A percentile compares a stretch with the other conserved stretches of the same genome.
These are phyloP conservation scores for Starmerella cellae DNA, from an alignment of 805 yeast species.

Conservation along the genomic window DNA sequence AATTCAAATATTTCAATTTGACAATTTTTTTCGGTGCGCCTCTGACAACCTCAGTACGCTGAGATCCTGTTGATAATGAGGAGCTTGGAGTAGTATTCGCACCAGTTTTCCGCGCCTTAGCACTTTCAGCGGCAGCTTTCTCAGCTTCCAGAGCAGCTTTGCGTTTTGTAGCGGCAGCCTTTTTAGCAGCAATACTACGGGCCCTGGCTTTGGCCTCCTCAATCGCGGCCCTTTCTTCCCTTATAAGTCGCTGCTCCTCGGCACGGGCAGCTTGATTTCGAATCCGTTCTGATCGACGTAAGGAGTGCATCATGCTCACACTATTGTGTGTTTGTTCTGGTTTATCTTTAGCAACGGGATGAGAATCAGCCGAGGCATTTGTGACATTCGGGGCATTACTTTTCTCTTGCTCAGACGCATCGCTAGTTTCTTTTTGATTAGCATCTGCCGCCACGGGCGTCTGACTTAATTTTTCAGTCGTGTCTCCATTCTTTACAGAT, in stretches of 20 bases:
- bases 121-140: not conserved
- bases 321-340: no score
- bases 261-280: conserved; percentile 13
- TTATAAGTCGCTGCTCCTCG: conserved; percentile 12
- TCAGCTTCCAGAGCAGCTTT: conserved; percentile 4
- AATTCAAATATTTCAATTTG: conserved; percentile 13
- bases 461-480: no score
- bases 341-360: no score
- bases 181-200: conserved; percentile 12
- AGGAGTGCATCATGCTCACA: conserved; percentile 1
- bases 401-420: no score
- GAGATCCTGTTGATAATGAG: not conserved
- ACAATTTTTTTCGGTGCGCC: conserved; percentile 10
- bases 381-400: no score
- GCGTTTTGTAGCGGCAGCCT: conserved; percentile 10
- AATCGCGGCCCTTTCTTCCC: conserved; percentile 5
- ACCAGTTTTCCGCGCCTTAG: not conserved
- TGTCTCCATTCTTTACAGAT: no score
- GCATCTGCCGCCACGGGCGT: no score
- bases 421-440: no score
- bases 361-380: no score
- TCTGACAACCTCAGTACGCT: not conserved
- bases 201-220: conserved; percentile 8
- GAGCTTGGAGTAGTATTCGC: not conserved
- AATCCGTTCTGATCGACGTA: conserved; percentile 13